Base-by-base conservation (phyloP, 768 basidiomycete species). In the Melanogaster broomeanus region DNA sequence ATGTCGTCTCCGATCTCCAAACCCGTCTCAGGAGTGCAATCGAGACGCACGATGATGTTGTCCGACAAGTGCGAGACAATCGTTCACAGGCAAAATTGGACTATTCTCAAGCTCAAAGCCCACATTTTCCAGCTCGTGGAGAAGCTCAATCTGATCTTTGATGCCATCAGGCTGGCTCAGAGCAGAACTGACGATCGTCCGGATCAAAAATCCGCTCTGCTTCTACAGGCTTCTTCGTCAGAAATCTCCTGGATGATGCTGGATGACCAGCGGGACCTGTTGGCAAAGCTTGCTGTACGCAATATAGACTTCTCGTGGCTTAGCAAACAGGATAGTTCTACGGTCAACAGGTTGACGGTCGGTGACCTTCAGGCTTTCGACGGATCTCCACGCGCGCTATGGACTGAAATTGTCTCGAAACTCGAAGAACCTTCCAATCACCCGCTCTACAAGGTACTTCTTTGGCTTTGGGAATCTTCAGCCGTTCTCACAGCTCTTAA, bases 241-340 rank as follows among this genome's bases (percentile, higher is more conserved):
- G 89, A 93, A 66, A 86, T 98, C 41, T 92, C 90, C 1, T 98
- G 94, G 93, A 80, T 79, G 52, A 94, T 98, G 91, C 71, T 96
- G 15, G 88, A 87, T 61, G 80, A 86, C 40, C 72, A 81, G 35
- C 74, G 79, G 42, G 83, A 86, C 38, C 75, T 95, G 39, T 76
- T 96, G 2, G 85, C 91, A 34, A 96, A 97, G 71, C 77, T 97
- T 39, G 87, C 87, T n/a, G 80, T 95, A 40, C 81, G 84, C 45
- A 78, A 83, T 47, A 88, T 87, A 57, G 75, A 88, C 55, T 94
- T 88, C 66, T 83, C 82, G 35, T 93, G 91, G 88, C 74, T 92
- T 38, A 90, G 81, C 66, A 83, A 89, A 55, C 90, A 90, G 63
- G 93, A 98, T 67, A 85, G 92, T 52, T 92, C 93, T 3, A 88